Percentiles rank a stretch among this genome's conserved stretches.
Conservation (phyloP, 2,329 filamentous ascomycete genomes). For the Xylaria arbuscula region DNA sequence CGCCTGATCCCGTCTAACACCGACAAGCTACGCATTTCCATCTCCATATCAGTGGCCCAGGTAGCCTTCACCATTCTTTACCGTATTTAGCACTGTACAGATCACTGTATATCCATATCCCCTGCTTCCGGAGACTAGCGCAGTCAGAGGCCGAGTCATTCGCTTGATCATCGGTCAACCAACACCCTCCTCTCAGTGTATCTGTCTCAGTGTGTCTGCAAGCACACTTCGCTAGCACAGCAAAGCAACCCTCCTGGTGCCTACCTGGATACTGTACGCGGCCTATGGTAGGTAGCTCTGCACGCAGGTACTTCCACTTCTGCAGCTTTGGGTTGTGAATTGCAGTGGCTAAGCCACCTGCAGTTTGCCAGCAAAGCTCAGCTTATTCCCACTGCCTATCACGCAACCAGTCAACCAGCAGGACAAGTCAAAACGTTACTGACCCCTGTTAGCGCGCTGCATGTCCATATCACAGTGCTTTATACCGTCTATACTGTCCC, state of each 20-base stretch:
- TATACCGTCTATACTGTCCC: background rate
- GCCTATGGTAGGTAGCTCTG: conserved; percentile 5
- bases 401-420: conserved; percentile 19
- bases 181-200: conserved; percentile 28
- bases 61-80: conserved; percentile 2
- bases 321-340: conserved; percentile 16
- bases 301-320: conserved; percentile 2
- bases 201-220: conserved; percentile 10
- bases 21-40: conserved; percentile 17
- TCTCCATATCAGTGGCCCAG: background rate
- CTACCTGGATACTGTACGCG: background rate
- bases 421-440: conserved; percentile 28
- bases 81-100: conserved; percentile 23
- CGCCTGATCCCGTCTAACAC: conserved; percentile 13
- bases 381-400: conserved; percentile 18
- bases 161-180: conserved; percentile 49
- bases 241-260: conserved; percentile 17
- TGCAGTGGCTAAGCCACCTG: conserved; percentile 3
- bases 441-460: conserved; percentile 9
- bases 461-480: background rate
- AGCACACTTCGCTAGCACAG: conserved; percentile 8
- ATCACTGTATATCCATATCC: conserved; percentile 11
- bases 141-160: conserved; percentile 48
- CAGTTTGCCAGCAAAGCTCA: conserved; percentile 30
- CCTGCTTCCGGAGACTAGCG: conserved; percentile 24